Conservation (phyloP, 2,329 filamentous ascomycete species). For the Elsinoe ampelina region DNA sequence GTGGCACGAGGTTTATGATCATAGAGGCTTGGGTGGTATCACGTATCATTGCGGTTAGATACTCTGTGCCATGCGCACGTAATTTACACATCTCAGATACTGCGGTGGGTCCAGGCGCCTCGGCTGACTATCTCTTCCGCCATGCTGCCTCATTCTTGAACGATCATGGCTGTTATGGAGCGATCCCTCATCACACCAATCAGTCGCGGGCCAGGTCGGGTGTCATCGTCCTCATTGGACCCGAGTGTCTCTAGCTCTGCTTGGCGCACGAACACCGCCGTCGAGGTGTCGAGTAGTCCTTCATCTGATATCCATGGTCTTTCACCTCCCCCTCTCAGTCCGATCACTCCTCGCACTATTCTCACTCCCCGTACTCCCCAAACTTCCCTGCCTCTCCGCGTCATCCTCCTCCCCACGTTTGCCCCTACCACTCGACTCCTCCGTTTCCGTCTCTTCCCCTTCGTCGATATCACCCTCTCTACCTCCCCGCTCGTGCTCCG, state of each 20-base stretch:
- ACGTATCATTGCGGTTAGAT: neutral
- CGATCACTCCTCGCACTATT: neutral
- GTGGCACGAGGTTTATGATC: no score
- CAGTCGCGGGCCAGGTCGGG: no score
- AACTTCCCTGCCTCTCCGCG: neutral
- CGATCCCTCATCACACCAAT: no score
- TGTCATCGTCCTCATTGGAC: no score
- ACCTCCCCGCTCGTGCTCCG: constrained; percentile 12
- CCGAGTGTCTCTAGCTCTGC: no score
- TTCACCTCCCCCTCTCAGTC: neutral
- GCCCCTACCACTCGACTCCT: constrained; percentile 1
- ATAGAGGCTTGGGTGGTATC: no score
- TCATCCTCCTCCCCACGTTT: neutral
- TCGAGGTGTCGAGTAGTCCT: no score
- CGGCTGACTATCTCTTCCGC: neutral
- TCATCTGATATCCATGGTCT: neutral
- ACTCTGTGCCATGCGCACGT: neutral
- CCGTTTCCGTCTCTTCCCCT: constrained; percentile 16
- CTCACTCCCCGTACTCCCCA: neutral
- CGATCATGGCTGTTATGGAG: no score
- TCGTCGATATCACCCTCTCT: constrained; percentile 4
- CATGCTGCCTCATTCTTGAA: neutral
- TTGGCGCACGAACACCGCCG: no score
- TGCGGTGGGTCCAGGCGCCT: neutral
- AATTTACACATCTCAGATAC: neutral